A percentile compares a stretch with the other conserved stretches of the same genome.
Conservation (phyloP, 1,284 basidiomycete genomes). For the Ceratorhiza oryzae-sativae region DNA sequence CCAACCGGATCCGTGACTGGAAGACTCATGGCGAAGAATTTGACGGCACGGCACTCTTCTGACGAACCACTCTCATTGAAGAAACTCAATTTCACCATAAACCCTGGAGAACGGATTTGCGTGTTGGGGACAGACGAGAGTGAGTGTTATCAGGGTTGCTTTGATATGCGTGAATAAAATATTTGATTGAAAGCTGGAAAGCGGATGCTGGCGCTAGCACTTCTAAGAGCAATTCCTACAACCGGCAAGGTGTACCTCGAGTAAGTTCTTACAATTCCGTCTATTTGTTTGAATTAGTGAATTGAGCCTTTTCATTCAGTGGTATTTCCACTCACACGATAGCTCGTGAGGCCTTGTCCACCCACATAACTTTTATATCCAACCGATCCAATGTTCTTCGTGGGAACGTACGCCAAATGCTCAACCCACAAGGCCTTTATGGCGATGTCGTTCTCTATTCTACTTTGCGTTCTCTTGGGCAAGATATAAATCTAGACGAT, state of each 20-base stretch:
- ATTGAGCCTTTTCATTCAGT: not conserved
- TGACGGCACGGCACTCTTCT: constrained; percentile 1
- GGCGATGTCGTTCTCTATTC: not conserved
- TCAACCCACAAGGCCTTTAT: not conserved
- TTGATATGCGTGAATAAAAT: not conserved
- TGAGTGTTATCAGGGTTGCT: not conserved
- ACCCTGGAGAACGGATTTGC: constrained; percentile 12
- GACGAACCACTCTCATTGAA: not conserved
- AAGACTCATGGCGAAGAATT: constrained; percentile 13
- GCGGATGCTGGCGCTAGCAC: constrained; percentile 1
- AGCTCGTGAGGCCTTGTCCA: not conserved
- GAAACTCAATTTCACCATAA: not conserved
- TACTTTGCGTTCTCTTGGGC: not conserved
- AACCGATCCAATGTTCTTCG: not conserved
- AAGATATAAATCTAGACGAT: not conserved
- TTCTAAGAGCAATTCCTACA: constrained; percentile 7
- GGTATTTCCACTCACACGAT: constrained; percentile 21
- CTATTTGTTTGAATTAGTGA: not conserved
- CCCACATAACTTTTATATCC: constrained; percentile 16
- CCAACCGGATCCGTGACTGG: not conserved
- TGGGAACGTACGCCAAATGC: not conserved
- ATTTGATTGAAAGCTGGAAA: constrained; percentile 2
- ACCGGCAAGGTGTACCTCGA: constrained; percentile 16
- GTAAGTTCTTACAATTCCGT: not conserved
- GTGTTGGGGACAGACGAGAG: constrained; percentile 1